Base-by-base conservation (phyloP, 371 early-diverging fungal genomes). In the Lichtheimia ramosa region DNA sequence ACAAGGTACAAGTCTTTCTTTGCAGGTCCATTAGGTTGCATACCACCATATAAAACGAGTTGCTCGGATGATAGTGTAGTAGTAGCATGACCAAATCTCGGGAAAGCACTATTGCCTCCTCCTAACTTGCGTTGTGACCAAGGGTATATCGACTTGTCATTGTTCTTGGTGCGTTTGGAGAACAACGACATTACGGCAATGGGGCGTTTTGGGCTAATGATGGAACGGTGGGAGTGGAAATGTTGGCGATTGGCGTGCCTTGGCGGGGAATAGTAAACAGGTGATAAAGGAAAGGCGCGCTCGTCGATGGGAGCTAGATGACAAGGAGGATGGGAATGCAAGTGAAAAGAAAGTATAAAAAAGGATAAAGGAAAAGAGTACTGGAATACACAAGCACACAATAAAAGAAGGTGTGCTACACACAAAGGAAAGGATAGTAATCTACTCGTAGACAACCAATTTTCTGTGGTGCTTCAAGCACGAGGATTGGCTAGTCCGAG, bases 61-160 rank as follows among this genome's bases (percentile, higher is more conserved):
- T 71, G 66, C 6, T 84, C 85, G 4, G 83, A 68, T 8, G 81
- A 70, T 7, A 79, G 58, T 28, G 72, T 73, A 16, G 79, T 71
- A 7, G 86, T 75, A 51, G 84, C 75, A 68, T 89, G 89, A 0
- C 86, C 85, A 24, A 77, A 74, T 52, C 89, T 75, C 13, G 89
- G 80, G 49, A 83, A 62, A 10, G 78, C 65, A 59, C 65, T 68
- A 27, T 56, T 73, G 18, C 62, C 73, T 14, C 76, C 74, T 27
- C 73, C 56, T 14, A 79, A 53, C 66, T 77, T 77, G 49, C 66
- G 66, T 42, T 77, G 78, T 24, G 81, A 77, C 81, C 81, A 81
- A 56, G 81, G 81, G 60, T 74, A 77, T 42, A 69, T 62, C 10
- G 68, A 67, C 60, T 76, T 81, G 53, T 81, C 81, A 48, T 58